phyloP scores from a whole-genome alignment of 2,329 filamentous ascomycete species.

The Drechslerella coelobrocha region DNA sequence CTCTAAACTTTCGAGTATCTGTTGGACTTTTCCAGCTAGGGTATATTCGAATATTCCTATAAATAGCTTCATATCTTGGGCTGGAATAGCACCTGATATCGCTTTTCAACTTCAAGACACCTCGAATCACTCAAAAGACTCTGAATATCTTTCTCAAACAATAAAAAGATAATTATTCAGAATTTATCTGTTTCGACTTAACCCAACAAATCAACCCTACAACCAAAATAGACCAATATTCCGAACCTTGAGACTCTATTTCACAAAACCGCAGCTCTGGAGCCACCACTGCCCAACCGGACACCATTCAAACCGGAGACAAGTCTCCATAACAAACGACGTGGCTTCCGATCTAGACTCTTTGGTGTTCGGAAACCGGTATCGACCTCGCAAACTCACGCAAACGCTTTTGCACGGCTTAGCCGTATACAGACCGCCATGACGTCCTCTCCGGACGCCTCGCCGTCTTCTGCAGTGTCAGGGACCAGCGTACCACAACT shows the following conservation, averaged over 20 bases:
- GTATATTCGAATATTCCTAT: too few species aligned
- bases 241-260: conserved; percentile 20
- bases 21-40: too few species aligned
- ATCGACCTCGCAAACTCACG: conserved; percentile 48
- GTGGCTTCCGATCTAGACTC: conserved; percentile 48
- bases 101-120: too few species aligned
- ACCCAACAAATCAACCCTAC: too few species aligned
- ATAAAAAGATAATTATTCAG: too few species aligned
- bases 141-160: too few species aligned
- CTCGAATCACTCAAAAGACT: too few species aligned
- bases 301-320: conserved; percentile 45
- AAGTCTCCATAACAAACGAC: conserved; percentile 50
- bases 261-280: conserved; percentile 49
- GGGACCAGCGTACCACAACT: conserved; percentile 44
- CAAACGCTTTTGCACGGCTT: conserved; percentile 49
- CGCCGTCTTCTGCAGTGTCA: conserved; percentile 45
- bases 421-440: conserved; percentile 50
- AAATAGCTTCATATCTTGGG: too few species aligned
- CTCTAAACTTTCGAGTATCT: too few species aligned
- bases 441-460: conserved; percentile 49
- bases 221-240: conserved; percentile 8
- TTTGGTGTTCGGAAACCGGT: conserved; percentile 48
- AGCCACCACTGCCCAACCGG: conserved; percentile 48
- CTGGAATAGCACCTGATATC: too few species aligned
- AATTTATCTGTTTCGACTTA: too few species aligned